Evolutionary conservation across 2,329 filamentous ascomycete genomes (phyloP), one percentile per base, ranked within the genome.

Genomic region (Sarocladium kiliense): DNA sequence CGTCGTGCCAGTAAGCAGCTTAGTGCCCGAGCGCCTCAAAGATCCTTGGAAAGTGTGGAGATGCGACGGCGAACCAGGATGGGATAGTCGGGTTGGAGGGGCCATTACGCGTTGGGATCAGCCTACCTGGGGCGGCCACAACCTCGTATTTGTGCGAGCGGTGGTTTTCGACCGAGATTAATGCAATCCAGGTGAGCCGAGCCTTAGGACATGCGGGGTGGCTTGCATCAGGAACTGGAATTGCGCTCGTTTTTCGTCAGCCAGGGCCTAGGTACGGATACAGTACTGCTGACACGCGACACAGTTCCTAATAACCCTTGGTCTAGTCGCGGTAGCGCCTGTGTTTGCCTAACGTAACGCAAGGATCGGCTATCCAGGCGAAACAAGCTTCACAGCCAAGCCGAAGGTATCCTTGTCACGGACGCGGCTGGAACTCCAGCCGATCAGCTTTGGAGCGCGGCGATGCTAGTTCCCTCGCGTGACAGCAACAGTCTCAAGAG

Each of bases 371-470:
- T n/a, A 32, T 11, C 26, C 44, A 5, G n/a, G n/a, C 47, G 30
- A 51, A 51, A 51, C 47, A 51, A 51, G 47, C 47, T 21, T 51
- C 47, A 14, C 16, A 21, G 47, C 47, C 27, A 51, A 51, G 47
- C 21, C 27, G 30, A 3, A 7, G 10, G 25, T 10, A 27, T 49
- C 23, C 23, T 18, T 27, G 26, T 32, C 5, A 7, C 26, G 23
- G 10, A 3, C 12, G n/a, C 11, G 7, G 37, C 18, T 16, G 32
- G 18, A 11, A 11, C 30, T 32, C 26, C 26, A 49, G 25, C 44
- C 11, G 23, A 49, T 32, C 23, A 6, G 9, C 10, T 23, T 18
- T 25, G 5, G 41, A 19, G 11, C 11, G 9, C 10, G 41, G 18
- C 41, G 41, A 45, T 45, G n/a, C n/a, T 11, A 23, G 44, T 25